phyloP scores from a whole-genome alignment of 768 basidiomycete genomes.

The Rhizopogon rudus region DNA sequence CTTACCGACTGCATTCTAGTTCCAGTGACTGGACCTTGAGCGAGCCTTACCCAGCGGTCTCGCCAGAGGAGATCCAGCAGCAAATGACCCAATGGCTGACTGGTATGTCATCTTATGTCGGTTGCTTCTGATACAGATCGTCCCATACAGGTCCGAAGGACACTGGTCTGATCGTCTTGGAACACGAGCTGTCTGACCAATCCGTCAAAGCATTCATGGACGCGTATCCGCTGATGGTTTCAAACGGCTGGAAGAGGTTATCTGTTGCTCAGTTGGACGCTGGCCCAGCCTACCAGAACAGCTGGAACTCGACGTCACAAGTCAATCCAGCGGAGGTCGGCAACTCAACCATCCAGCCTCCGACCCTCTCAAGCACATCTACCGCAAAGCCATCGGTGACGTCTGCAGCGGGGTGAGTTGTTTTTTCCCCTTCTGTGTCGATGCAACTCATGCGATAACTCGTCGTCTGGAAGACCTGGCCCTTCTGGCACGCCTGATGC shows the following conservation, averaged over 20 bases:
- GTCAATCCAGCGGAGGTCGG: constrained; percentile 20
- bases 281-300: constrained; percentile 43
- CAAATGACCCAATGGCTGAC: constrained; percentile 54
- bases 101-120: constrained; percentile 27
- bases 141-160: constrained; percentile 51
- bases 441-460: constrained; percentile 2
- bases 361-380: background rate
- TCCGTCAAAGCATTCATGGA: constrained; percentile 64
- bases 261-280: constrained; percentile 47
- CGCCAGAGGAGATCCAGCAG: constrained; percentile 38
- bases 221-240: constrained; percentile 56
- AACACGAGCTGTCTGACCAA: constrained; percentile 70
- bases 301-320: constrained; percentile 25
- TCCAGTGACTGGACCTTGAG: constrained; percentile 74
- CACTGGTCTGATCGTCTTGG: constrained; percentile 77
- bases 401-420: constrained; percentile 5
- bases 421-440: background rate
- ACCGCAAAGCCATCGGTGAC: background rate
- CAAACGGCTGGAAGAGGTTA: constrained; percentile 66
- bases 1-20: constrained; percentile 30
- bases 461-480: constrained; percentile 4
- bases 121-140: background rate
- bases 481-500: constrained; percentile 19
- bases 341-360: constrained; percentile 10
- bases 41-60: constrained; percentile 33